Percentiles rank a stretch among this genome's conserved stretches.
phyloP scores from a whole-genome alignment of 441 rosid genomes.

The Kokia cookei region DNA sequence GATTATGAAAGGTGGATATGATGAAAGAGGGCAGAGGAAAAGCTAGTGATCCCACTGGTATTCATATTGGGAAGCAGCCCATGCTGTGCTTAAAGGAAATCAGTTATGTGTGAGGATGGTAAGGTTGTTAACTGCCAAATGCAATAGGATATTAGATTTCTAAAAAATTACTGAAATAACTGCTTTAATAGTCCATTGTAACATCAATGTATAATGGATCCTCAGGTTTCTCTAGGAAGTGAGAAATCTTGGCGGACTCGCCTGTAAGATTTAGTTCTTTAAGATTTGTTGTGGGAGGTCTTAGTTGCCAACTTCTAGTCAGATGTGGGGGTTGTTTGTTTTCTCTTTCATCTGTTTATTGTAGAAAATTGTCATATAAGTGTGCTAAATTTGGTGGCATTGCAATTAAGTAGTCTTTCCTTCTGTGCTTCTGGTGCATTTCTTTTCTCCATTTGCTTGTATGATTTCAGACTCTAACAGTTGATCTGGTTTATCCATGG shows the following conservation, averaged over 20 bases:
- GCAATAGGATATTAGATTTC: neutral
- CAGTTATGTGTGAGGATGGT: neutral
- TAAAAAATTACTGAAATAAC: neutral
- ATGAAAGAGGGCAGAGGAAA: neutral
- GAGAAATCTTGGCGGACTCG: neutral
- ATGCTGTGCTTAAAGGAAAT: neutral
- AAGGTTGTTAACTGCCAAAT: neutral
- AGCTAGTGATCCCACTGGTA: neutral
- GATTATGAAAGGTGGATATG: neutral
- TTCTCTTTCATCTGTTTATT: neutral
- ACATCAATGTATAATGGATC: neutral
- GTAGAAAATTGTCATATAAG: neutral
- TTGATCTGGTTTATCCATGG: neutral
- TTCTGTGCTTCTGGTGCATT: neutral
- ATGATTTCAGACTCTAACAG: neutral
- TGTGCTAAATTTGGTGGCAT: conserved; percentile 2
- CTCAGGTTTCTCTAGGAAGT: neutral
- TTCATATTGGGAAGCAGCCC: neutral
- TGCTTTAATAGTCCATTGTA: neutral
- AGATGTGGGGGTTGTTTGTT: neutral
- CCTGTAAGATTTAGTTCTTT: neutral
- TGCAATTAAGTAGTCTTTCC: neutral
- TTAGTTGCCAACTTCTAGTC: neutral
- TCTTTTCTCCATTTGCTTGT: neutral
- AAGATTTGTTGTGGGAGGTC: neutral